Conservation (phyloP, 176 grass and related monocot genomes). For the Eragrostis curvula region DNA sequence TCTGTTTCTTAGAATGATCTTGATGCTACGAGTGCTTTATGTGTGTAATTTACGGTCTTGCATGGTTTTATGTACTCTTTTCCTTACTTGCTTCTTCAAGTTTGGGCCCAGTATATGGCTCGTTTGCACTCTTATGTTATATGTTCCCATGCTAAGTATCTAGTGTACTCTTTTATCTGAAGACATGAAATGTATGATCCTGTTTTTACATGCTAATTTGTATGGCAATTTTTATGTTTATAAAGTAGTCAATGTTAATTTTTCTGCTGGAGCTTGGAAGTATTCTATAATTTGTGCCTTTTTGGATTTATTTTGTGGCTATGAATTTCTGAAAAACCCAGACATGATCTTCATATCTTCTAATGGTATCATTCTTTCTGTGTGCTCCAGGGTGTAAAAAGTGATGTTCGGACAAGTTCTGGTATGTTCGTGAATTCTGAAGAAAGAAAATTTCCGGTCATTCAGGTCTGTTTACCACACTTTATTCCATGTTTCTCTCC, state of each 20-base stretch:
- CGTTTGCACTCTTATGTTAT: not conserved
- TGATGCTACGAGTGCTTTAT: not conserved
- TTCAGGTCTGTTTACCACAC: conserved; percentile 63
- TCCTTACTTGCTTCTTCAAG: not conserved
- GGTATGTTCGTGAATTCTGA: conserved; percentile 85
- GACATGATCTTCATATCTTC: not conserved
- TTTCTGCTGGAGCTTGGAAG: not conserved
- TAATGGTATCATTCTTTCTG: not conserved
- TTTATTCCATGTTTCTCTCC: not conserved
- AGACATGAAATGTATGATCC: not conserved
- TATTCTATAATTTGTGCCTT: not conserved
- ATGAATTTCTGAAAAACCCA: not conserved
- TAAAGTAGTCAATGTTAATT: not conserved
- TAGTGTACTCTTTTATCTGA: not conserved
- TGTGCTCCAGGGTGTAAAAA: conserved; percentile 80
- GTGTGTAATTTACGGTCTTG: not conserved
- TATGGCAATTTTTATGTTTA: conserved; percentile 12
- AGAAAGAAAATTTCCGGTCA: conserved; percentile 71
- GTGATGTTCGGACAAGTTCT: conserved; percentile 92
- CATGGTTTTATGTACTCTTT: not conserved
- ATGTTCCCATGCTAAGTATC: not conserved
- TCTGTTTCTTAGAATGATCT: not conserved
- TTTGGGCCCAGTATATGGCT: not conserved
- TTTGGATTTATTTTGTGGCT: not conserved
- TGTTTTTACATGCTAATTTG: not conserved